Conservation (phyloP, 345 rosid genomes). For the Lumnitzera racemosa region DNA sequence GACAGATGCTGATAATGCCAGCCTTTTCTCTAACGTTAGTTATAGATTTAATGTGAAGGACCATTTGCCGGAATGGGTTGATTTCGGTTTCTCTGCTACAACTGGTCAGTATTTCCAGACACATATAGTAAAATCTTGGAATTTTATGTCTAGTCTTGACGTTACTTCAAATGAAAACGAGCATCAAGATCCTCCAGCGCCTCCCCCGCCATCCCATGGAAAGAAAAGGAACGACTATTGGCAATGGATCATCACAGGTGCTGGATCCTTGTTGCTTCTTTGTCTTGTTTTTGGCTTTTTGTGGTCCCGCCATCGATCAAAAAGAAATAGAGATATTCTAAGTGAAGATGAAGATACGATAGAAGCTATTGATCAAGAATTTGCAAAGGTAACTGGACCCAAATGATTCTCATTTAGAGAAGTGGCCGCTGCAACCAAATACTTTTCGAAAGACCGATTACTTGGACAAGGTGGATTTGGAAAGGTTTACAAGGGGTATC, state of each 20-base stretch:
- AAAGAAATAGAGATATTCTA: not conserved
- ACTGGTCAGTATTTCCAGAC: not conserved
- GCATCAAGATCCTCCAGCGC: not conserved
- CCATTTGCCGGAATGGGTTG: constrained; percentile 1
- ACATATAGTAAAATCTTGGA: constrained; percentile 4
- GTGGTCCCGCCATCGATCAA: not conserved
- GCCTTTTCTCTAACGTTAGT: not conserved
- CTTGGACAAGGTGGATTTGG: constrained; percentile 6
- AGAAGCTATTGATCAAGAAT: not conserved
- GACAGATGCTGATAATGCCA: not conserved
- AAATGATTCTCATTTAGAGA: not conserved
- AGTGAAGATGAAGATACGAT: not conserved
- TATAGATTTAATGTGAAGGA: not conserved
- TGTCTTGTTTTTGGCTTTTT: not conserved
- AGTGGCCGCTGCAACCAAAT: constrained; percentile 1
- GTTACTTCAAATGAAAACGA: too few relatives aligned
- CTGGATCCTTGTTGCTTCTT: not conserved
- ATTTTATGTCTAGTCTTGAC: not conserved
- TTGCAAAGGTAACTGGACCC: constrained; percentile 4
- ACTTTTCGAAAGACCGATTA: not conserved
- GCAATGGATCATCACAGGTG: not conserved
- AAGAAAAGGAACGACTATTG: not conserved
- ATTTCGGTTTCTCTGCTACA: constrained; percentile 4
- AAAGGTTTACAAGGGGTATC: constrained; percentile 2
- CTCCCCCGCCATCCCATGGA: not conserved